Conservation (phyloP, 345 rosid genomes). For the Sonneratia alba region DNA sequence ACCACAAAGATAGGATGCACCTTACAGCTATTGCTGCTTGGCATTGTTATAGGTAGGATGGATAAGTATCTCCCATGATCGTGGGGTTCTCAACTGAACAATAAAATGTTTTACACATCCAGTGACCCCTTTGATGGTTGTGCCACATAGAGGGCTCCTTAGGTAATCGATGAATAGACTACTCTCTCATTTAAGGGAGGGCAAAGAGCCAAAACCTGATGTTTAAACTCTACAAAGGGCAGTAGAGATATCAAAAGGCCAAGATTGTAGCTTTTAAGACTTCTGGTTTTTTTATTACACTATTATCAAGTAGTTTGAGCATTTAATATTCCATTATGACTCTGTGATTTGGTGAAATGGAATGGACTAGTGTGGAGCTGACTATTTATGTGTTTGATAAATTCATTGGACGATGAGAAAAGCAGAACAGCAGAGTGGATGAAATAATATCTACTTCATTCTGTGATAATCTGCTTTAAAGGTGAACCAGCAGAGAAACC, state of each 20-base stretch:
- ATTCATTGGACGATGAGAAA: background rate
- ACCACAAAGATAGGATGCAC: background rate
- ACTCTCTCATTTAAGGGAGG: no score
- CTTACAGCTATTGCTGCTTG: no score
- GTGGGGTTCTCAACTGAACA: no score
- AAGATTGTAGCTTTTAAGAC: background rate
- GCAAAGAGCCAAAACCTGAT: background rate
- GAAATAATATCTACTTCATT: background rate
- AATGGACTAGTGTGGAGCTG: background rate
- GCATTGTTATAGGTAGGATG: no score
- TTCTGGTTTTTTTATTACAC: background rate
- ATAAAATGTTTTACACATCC: no score
- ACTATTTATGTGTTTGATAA: background rate
- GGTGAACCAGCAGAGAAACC: background rate
- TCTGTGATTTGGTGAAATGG: background rate
- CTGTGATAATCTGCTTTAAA: background rate
- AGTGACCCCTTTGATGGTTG: no score
- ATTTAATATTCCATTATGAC: background rate
- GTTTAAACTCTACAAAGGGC: background rate
- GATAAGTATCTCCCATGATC: no score
- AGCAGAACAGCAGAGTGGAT: background rate
- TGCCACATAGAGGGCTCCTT: no score
- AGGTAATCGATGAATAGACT: no score
- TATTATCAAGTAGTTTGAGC: background rate
- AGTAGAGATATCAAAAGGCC: background rate